Evolutionary conservation across 1,139 yeast genomes (phyloP).

Genomic region (Zygosaccharomyces pseudobailii): DNA sequence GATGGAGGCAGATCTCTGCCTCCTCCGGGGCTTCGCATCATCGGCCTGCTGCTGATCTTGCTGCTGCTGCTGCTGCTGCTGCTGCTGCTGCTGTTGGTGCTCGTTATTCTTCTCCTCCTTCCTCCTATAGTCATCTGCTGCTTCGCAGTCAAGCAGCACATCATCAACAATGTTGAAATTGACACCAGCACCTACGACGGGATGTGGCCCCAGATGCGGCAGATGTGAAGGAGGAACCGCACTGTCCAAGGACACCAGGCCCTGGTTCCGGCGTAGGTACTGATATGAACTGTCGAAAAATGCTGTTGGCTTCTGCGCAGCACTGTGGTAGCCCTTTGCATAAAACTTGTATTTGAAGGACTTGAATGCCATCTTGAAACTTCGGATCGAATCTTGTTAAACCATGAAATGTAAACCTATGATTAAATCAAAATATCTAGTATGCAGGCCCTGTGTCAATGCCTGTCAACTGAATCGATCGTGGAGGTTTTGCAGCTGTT

Average conservation of each 20-base stretch:
- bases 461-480: background rate
- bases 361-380: constrained; percentile 27
- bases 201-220: constrained; percentile 21
- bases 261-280: constrained; percentile 27
- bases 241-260: constrained; percentile 23
- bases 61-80: constrained; percentile 7
- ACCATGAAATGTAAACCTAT: background rate
- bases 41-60: background rate
- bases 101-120: constrained; percentile 6
- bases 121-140: constrained; percentile 1
- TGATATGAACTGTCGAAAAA: constrained; percentile 33
- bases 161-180: constrained; percentile 25
- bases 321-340: constrained; percentile 27
- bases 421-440: background rate
- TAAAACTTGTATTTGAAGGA: constrained; percentile 30
- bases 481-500: background rate
- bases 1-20: constrained; percentile 13
- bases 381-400: background rate
- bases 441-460: background rate
- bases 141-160: constrained; percentile 12
- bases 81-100: constrained; percentile 8
- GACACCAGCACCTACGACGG: constrained; percentile 28
- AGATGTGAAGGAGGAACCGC: constrained; percentile 17
- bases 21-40: constrained; percentile 5
- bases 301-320: constrained; percentile 23